Percentiles rank a stretch among this genome's conserved stretches.
Conservation (phyloP, 148 eudicot genomes). For the Nepenthes gracilis region DNA sequence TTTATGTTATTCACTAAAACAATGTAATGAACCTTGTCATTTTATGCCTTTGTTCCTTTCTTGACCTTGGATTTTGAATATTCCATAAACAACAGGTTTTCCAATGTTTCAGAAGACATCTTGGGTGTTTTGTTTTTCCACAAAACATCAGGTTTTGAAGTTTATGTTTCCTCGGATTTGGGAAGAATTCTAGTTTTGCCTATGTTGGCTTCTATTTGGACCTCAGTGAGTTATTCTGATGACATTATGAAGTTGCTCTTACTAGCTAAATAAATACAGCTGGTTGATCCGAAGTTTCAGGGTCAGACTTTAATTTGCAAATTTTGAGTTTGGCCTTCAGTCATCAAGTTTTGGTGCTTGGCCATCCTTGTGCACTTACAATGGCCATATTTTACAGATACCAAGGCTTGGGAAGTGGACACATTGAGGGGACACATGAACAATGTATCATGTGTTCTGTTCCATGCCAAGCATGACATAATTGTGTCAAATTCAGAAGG, state of each 20-base stretch:
- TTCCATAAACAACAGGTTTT: too few relatives aligned
- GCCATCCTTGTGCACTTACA: conserved; percentile 5
- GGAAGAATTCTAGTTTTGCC: not conserved
- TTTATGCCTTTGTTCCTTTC: too few relatives aligned
- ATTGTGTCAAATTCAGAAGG: conserved; percentile 88
- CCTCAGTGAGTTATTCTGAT: too few relatives aligned
- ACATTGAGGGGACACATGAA: conserved; percentile 87
- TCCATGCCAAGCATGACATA: conserved; percentile 84
- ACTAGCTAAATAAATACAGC: not conserved
- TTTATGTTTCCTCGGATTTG: not conserved
- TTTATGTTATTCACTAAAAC: too few relatives aligned
- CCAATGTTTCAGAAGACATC: too few relatives aligned
- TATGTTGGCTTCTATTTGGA: too few relatives aligned
- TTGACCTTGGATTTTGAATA: too few relatives aligned
- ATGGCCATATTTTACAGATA: conserved; percentile 30
- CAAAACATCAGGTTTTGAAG: too few relatives aligned
- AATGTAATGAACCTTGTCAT: too few relatives aligned
- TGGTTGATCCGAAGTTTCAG: not conserved
- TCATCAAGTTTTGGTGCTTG: not conserved
- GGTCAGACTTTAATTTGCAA: not conserved
- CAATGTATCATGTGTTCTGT: conserved; percentile 78
- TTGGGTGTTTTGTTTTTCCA: too few relatives aligned
- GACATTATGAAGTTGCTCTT: too few relatives aligned
- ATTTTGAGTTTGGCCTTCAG: not conserved
- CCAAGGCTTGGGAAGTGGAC: conserved; percentile 96